Evolutionary conservation across 192 early-diverging fungal genomes (phyloP).

Genomic region (Coemansia sp.): DNA sequence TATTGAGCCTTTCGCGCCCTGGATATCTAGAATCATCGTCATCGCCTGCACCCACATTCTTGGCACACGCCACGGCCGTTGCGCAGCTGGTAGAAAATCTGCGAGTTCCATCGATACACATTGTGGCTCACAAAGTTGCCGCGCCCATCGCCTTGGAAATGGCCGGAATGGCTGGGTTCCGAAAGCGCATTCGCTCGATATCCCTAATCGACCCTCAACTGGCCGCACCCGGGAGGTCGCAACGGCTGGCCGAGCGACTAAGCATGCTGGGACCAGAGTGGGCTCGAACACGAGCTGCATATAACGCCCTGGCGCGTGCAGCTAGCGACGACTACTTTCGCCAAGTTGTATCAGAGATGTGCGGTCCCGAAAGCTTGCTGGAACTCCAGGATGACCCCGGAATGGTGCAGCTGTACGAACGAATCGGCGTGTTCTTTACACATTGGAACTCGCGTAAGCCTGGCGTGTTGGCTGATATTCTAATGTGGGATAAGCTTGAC

Average conservation of each 20-base stretch:
- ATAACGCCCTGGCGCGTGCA: slow-evolving; percentile 49
- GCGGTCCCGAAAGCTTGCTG: slow-evolving; percentile 31
- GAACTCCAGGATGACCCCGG: slow-evolving; percentile 49
- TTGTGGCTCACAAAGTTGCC: slow-evolving; percentile 43
- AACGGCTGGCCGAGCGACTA: slow-evolving; percentile 21
- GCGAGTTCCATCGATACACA: slow-evolving; percentile 40
- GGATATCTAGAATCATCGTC: slow-evolving; percentile 50
- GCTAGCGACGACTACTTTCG: slow-evolving; percentile 42
- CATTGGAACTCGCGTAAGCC: slow-evolving; percentile 44
- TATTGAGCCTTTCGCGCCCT: slow-evolving; percentile 52
- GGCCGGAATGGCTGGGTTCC: slow-evolving; percentile 46
- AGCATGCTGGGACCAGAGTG: slow-evolving; percentile 47
- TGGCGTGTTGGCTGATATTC: slow-evolving; percentile 34
- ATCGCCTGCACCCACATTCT: slow-evolving; percentile 27
- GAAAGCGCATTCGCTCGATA: slow-evolving; percentile 43
- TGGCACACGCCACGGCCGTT: slow-evolving; percentile 41
- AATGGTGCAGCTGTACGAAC: slow-evolving; percentile 50
- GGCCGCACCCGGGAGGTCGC: slow-evolving; percentile 18
- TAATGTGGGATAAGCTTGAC: slow-evolving; percentile 42
- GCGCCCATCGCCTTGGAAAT: slow-evolving; percentile 54
- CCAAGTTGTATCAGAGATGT: slow-evolving; percentile 39
- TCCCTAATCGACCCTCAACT: slow-evolving; percentile 42
- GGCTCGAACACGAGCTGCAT: slow-evolving; percentile 51
- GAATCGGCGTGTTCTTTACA: slow-evolving; percentile 53
- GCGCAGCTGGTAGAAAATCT: slow-evolving; percentile 48